Evolutionary conservation across 371 early-diverging fungal genomes (phyloP).

Genomic region (Mucor irregularis): DNA sequence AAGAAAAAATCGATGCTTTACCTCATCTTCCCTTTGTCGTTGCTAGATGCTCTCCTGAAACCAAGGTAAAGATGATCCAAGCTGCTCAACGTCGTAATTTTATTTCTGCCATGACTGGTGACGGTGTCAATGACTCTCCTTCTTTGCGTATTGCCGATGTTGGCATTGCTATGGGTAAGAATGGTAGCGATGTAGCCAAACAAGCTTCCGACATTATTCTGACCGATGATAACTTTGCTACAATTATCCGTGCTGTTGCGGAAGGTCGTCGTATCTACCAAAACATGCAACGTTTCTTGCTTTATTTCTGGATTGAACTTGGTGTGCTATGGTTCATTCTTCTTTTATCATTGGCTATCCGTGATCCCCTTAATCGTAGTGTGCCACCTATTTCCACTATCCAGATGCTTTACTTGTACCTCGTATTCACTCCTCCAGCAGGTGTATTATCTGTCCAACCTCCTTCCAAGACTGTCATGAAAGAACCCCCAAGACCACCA

Average conservation of each 20-base stretch:
- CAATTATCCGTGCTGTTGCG: slow-evolving; percentile 79
- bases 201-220: slow-evolving; percentile 90
- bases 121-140: slow-evolving; percentile 93
- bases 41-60: slow-evolving; percentile 93
- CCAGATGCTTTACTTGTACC: slow-evolving; percentile 31
- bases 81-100: slow-evolving; percentile 82
- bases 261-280: slow-evolving; percentile 89
- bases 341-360: slow-evolving; percentile 62
- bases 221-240: slow-evolving; percentile 85
- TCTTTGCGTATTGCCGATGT: slow-evolving; percentile 90
- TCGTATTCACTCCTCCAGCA: slow-evolving; percentile 73
- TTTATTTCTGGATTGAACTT: slow-evolving; percentile 74
- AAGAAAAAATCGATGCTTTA: slow-evolving; percentile 27
- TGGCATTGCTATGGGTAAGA: slow-evolving; percentile 91
- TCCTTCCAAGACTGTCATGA: slow-evolving; percentile 79
- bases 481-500: slow-evolving; percentile 74
- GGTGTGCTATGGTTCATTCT: slow-evolving; percentile 48
- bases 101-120: slow-evolving; percentile 81
- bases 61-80: slow-evolving; percentile 95
- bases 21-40: slow-evolving; percentile 82
- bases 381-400: slow-evolving; percentile 47
- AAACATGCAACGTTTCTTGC: slow-evolving; percentile 92
- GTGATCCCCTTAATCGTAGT: slow-evolving; percentile 80
- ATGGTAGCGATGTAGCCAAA: slow-evolving; percentile 90
- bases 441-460: slow-evolving; percentile 79